Base-by-base conservation (phyloP, 106 monocot genomes). In the Acorus gramineus region DNA sequence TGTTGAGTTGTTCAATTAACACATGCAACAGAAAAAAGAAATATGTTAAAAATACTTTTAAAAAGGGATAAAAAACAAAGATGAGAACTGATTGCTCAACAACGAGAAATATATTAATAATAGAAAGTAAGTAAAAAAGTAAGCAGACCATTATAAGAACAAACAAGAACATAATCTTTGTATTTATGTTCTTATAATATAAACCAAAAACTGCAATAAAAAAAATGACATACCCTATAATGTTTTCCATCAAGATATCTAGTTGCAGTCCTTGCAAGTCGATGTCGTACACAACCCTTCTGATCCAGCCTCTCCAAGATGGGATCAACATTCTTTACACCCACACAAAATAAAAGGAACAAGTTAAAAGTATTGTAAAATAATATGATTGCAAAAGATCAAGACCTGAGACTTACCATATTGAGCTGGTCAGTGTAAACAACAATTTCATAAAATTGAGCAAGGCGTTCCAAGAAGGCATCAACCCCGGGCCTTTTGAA, bases 401-500 rank as follows among this genome's bases (percentile, higher is more conserved):
- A n/a, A 67, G 1, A 56, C 11, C 46, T 9, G 56, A 68, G 50
- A 47, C 6, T 73, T 85, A 98, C 96, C 96, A 98, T 89, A 70
- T 47, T 81, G 51, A 92, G 71, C 68, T 98, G 96, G 81, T 98
- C 96, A 9, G 96, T 88, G 67, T 88, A 98, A 6, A 98, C 81
- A 53, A 98, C 96, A 68, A 98, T 83, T 75, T 98, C 96, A 79
- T 92, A 98, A 42, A 92, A 92, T 72, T 98, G 85, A 43, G 85
- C 85, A 63, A 98, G 80, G 73, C 87, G 96, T 61, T 98, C 96
- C 59, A 98, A 69, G 60, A 98, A 98, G 61, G 80, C 91, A 70
- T 98, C 96, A 70, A 87, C 91, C 52, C 96, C 96, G 12, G 96
- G 91, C 62, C 91, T 85, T 75, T 98, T 98, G 63, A 98, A 91